A percentile compares a stretch with the other conserved stretches of the same genome.
Evolutionary conservation across 2,329 filamentous ascomycete species (phyloP).

Genomic region (Bipolaris oryzae): DNA sequence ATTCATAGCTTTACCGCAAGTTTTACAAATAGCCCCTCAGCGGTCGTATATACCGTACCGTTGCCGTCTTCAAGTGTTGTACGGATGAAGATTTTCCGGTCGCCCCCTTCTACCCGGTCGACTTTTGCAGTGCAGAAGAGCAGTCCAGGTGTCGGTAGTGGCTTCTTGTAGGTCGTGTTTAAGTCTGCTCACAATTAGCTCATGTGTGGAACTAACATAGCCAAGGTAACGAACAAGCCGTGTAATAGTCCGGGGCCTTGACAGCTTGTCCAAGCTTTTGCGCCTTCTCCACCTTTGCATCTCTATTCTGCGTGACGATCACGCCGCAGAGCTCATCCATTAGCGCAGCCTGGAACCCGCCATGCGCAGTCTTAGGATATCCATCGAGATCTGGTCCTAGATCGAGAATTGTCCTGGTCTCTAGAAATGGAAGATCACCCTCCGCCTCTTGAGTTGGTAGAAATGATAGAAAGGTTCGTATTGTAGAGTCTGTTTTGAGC

Average conservation of each 20-base stretch:
- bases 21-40: slow-evolving; percentile 60
- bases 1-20: slow-evolving; percentile 33
- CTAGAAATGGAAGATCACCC: slow-evolving; percentile 33
- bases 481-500: slow-evolving; percentile 58
- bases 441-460: slow-evolving; percentile 26
- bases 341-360: slow-evolving; percentile 63
- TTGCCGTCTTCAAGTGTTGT: slow-evolving; percentile 58
- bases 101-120: slow-evolving; percentile 57
- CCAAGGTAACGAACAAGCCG: slow-evolving; percentile 40
- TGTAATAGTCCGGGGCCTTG: slow-evolving; percentile 31
- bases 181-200: slow-evolving; percentile 49
- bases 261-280: slow-evolving; percentile 8
- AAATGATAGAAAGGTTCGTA: slow-evolving; percentile 46
- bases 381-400: slow-evolving; percentile 62
- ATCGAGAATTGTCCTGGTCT: slow-evolving; percentile 50
- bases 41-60: slow-evolving; percentile 57
- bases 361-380: slow-evolving; percentile 60
- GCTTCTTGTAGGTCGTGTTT: slow-evolving; percentile 61
- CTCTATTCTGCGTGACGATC: slow-evolving; percentile 54
- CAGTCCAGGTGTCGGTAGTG: slow-evolving; percentile 58
- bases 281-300: slow-evolving; percentile 21
- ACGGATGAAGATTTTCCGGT: slow-evolving; percentile 60
- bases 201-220: not conserved
- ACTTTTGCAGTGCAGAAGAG: slow-evolving; percentile 56
- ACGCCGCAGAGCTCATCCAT: slow-evolving; percentile 65